These are phyloP conservation scores for Sphaerobolus stellatus DNA, from an alignment of 1,284 basidiomycete species.

Conservation along the genomic window DNA sequence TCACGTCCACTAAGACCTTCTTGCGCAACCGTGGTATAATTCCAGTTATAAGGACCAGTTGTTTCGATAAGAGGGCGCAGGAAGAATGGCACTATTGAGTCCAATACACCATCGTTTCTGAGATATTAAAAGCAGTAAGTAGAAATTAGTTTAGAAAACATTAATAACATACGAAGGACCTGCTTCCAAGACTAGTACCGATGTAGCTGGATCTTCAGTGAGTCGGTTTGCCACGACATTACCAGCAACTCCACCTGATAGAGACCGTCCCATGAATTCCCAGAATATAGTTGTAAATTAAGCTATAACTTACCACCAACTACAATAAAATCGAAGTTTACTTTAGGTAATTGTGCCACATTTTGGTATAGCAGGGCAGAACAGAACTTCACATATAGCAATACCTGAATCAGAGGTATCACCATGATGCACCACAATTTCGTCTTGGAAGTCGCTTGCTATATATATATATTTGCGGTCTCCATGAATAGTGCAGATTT, in stretches of 20 bases:
- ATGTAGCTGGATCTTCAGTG: conserved; percentile 23
- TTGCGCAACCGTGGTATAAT: conserved; percentile 4
- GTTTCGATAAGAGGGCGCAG: background rate
- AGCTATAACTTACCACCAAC: conserved; percentile 15
- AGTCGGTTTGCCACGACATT: conserved; percentile 23
- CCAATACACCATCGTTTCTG: background rate
- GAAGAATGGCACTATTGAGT: background rate
- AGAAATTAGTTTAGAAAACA: conserved; percentile 35
- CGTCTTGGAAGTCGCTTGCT: too few species aligned
- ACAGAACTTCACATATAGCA: too few species aligned
- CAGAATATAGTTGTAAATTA: background rate
- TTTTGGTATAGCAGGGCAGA: background rate
- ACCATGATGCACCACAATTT: too few species aligned
- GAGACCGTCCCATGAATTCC: background rate
- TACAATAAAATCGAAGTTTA: conserved; percentile 17
- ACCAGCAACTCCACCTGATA: conserved; percentile 20
- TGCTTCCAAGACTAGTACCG: conserved; percentile 25
- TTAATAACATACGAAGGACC: conserved; percentile 17
- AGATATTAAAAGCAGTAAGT: background rate
- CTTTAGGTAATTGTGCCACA: background rate
- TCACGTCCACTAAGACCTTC: background rate
- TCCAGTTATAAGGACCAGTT: conserved; percentile 15
- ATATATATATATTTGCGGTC: too few species aligned
- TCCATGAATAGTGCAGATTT: too few species aligned
- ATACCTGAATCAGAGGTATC: too few species aligned